Evolutionary conservation across 768 basidiomycete species (phyloP).

Genomic region (Pleurotus platypus): DNA sequence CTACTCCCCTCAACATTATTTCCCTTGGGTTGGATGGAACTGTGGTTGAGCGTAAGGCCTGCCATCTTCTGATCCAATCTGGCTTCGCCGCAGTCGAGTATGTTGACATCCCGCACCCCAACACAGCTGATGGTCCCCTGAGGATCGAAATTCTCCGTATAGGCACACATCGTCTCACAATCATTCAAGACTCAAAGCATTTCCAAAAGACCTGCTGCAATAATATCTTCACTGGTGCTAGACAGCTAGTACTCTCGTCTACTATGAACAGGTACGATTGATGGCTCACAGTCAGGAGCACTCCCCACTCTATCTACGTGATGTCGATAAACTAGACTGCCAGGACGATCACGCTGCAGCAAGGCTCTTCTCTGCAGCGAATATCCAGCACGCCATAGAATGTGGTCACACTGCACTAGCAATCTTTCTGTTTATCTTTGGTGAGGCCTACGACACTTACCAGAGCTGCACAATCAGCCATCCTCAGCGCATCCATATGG

Average conservation of each 20-base stretch:
- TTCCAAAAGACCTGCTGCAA: slow-evolving; percentile 29
- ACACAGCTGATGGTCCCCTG: neutral
- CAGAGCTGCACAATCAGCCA: slow-evolving; percentile 21
- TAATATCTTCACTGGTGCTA: slow-evolving; percentile 30
- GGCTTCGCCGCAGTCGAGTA: neutral
- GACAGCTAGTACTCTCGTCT: slow-evolving; percentile 13
- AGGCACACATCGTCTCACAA: slow-evolving; percentile 12
- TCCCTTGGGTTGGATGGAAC: slow-evolving; percentile 11
- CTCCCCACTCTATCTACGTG: slow-evolving; percentile 23
- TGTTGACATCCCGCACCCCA: neutral
- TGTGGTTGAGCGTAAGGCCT: neutral
- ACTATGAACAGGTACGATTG: slow-evolving; percentile 17
- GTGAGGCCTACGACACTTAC: slow-evolving; percentile 23
- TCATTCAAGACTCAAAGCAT: slow-evolving; percentile 34
- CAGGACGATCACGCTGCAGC: slow-evolving; percentile 34
- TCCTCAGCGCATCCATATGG: slow-evolving; percentile 15
- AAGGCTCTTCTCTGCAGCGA: slow-evolving; percentile 25
- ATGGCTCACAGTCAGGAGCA: slow-evolving; percentile 10
- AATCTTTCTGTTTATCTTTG: slow-evolving; percentile 27
- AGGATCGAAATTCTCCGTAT: neutral
- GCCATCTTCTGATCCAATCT: neutral
- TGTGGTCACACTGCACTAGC: slow-evolving; percentile 14
- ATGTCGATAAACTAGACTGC: slow-evolving; percentile 27
- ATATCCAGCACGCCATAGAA: slow-evolving; percentile 15
- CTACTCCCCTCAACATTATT: neutral